Base-by-base conservation (phyloP, 768 basidiomycete species). In the Pleurotus pulmonarius region DNA sequence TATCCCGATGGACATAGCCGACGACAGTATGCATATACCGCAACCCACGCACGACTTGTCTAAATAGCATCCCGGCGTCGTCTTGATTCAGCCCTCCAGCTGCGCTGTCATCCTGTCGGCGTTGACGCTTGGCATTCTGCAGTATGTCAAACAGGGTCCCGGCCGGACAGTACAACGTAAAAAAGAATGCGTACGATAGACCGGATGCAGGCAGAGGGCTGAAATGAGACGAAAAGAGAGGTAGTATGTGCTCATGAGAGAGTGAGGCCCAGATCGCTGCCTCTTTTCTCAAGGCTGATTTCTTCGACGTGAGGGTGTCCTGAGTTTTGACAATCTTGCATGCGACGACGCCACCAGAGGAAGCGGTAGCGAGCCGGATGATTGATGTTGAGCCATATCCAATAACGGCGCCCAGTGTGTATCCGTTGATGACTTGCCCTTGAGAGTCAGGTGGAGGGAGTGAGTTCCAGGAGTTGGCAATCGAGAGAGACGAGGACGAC, bases 101-200 rank as follows among this genome's bases (percentile, higher is more conserved):
- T 94, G 68, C 38, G 83, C 87, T 2, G 85, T 88, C 1, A 70
- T 68, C 3, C 86, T 39, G 39, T 11, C 37, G 37, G 12, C 51
- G 51, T 40, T 53, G 51, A 9, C 51, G 22, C 24, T 53, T 53
- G 3, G 51, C 51, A 53, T 53, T 76, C 66, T 85, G 83, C 55
- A 96, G 78, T 57, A 92, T 90, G 65, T 93, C 87, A 64, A 88
- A 88, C 44, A 97, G 80, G 3, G 89, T 90, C 6, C 93, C 92
- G 15, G 88, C 88, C 11, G 90, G 89, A 64, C 93, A 95, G 61
- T 82, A 82, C 3, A 92, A 80, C 26, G 87, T 95, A 72, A 95
- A 81, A 70, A 92, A 89, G 65, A 83, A 94, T 51, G 87, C 84
- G 57, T 82, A 81, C 43, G 77, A 59, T 0, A 83, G 81, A 62